Evolutionary conservation across 257 asterid species (phyloP), one percentile per base, ranked within the genome.

Genomic region (Scutellaria galericulata): DNA sequence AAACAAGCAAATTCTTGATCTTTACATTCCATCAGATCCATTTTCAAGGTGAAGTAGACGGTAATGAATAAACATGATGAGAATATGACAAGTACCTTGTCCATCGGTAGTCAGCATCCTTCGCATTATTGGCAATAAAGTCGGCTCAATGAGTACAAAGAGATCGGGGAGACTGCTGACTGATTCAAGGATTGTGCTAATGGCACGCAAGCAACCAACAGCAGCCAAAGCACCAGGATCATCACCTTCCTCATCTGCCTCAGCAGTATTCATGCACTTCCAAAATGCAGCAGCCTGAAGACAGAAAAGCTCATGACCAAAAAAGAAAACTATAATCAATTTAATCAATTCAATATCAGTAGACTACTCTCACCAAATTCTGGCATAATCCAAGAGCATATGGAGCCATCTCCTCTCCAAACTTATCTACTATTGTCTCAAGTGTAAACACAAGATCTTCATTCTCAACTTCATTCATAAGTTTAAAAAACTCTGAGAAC

Each of bases 321-420:
- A 31, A 67, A 18, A 37, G 47, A 66, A 14, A 48, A 27, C 60
- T 56, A 54, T 37, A 39, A 56, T 60, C 56, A 20, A 47, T 41
- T 46, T 53, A 68, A 71, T 24, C 64, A 12, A 67, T 51, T 24
- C 56, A 64, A 48, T 47, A 67, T 15, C 7, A 13, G 67, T 20
- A 66, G 59, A 56, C 53, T 55, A 71, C 62, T 50, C 80, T 77
- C 80, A 95, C 99, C 96, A 95, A 81, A 85, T 92, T 95, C 83
- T 92, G 96, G 96, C 99, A 95, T 76, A 95, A 81, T 56, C 98
- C 99, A 79, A 92, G 88, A 54, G 99, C 98, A 81, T 85, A 92
- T 13, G 99, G 98, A 79, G 97, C 90, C 98, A 95, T 95, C 89
- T 95, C 99, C 84, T 95, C 98, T 68, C 99, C 99, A 82, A 95